Evolutionary conservation across 441 rosid genomes (phyloP), one percentile per base, ranked within the genome.

Genomic region (Metrosideros polymorpha): DNA sequence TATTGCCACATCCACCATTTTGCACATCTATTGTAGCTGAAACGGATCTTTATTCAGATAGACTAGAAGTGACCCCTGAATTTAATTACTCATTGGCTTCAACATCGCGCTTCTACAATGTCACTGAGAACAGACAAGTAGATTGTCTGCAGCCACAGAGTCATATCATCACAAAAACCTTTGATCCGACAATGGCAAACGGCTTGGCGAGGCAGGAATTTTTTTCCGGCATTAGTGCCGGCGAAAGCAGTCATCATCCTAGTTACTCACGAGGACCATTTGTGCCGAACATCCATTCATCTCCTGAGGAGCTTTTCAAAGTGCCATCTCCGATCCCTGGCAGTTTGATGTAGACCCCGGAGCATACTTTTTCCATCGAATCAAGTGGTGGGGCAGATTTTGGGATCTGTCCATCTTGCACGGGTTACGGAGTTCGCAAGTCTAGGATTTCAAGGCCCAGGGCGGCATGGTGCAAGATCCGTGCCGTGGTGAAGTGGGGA

Each of bases 391-490:
- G 86, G 50, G 75, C 88, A 82, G 85, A 87, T 12, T 13, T 83
- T 17, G 89, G 57, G 51, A 13, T 90, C 51, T 30, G 89, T 75
- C 54, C 92, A 82, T 84, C 93, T 30, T 59, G 84, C 85, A 90
- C 88, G 4, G 84, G 43, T 83, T 82, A 76, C 13, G 39, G 89
- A 82, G 85, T 91, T 30, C 87, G 71, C 71, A 19, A 88, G 76
- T 87, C 87, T 50, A 91, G 89, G 27, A 88, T 77, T 15, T 83
- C 91, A 75, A 89, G 87, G 82, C 89, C 95, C 1, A 91, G 87
- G 89, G 92, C 90, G 2, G 88, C 93, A 17, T 94, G 98, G 98
- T 93, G 94, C 83, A 93, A 93, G 91, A 87, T 96, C 32, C 89
- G 94, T 66, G 96, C 98, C 29, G 94, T 91, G 17, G 63, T 95